A percentile compares a stretch with the other conserved stretches of the same genome.
phyloP scores from a whole-genome alignment of 257 asterid genomes.

The Datura wrightii region DNA sequence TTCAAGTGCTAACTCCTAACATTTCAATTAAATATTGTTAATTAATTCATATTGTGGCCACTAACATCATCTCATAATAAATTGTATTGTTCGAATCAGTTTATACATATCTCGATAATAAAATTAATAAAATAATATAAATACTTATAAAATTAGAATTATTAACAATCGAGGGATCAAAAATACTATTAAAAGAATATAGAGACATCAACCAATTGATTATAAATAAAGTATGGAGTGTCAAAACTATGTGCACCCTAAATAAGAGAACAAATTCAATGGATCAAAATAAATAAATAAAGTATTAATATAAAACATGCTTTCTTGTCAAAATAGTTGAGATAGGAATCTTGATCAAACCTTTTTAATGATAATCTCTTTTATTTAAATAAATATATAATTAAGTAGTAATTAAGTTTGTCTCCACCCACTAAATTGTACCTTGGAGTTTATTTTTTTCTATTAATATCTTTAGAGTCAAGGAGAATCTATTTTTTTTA shows the following conservation, averaged over 20 bases:
- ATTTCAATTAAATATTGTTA: not conserved
- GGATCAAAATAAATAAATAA: constrained; percentile 21
- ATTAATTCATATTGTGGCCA: not conserved
- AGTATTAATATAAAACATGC: not conserved
- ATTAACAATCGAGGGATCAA: too few species aligned
- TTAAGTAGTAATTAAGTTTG: not conserved
- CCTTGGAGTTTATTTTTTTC: not conserved
- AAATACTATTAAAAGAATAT: too few species aligned
- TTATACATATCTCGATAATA: too few species aligned
- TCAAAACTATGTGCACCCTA: not conserved
- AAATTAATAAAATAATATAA: too few species aligned
- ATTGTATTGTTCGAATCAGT: too few species aligned
- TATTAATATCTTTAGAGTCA: not conserved
- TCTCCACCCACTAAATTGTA: constrained; percentile 5
- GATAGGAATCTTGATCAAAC: constrained; percentile 9
- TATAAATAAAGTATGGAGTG: not conserved
- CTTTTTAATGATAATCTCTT: constrained; percentile 20
- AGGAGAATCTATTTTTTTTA: not conserved
- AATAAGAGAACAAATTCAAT: not conserved
- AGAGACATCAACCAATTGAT: not conserved
- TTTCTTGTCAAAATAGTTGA: constrained; percentile 24
- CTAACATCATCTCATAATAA: not conserved
- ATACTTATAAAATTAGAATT: too few species aligned
- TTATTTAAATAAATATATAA: not conserved
- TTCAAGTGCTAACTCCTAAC: not conserved